A percentile compares a stretch with the other conserved stretches of the same genome.
Conservation (phyloP, 2,329 filamentous ascomycete genomes). For the Laburnicola sp. region DNA sequence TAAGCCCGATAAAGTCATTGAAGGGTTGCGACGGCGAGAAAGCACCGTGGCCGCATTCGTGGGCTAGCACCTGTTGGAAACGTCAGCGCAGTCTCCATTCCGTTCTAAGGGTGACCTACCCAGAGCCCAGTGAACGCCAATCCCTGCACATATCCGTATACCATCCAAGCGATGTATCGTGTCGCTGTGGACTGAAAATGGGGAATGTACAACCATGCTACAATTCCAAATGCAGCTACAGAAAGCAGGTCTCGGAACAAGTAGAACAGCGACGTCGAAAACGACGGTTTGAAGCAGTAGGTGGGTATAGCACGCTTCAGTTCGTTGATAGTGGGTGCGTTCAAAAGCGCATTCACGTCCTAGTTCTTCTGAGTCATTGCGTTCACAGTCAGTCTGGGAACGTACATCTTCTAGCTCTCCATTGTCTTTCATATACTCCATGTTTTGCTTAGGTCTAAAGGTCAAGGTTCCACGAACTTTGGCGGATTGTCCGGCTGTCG, state of each 20-base stretch:
- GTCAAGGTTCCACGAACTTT: no score
- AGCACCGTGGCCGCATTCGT: conserved; percentile 71
- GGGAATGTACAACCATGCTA: conserved; percentile 53
- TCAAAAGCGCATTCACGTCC: no score
- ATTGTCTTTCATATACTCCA: no score
- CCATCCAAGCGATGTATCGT: conserved; percentile 51
- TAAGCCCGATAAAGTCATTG: conserved; percentile 66
- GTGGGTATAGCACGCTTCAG: conserved; percentile 1
- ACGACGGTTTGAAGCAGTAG: conserved; percentile 3
- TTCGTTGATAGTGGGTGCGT: no score
- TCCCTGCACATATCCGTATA: conserved; percentile 67
- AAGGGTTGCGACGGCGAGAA: conserved; percentile 61
- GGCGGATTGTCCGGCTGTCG: no score
- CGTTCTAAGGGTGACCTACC: conserved; percentile 29
- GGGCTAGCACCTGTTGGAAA: conserved; percentile 53
- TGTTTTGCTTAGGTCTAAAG: no score
- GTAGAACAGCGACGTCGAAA: conserved; percentile 42
- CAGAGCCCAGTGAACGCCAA: conserved; percentile 69
- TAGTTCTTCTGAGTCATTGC: no score
- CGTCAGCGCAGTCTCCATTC: neutral
- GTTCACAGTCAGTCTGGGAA: no score
- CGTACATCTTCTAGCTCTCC: no score
- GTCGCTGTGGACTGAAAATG: conserved; percentile 52
- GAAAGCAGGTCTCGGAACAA: conserved; percentile 48
- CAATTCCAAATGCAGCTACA: neutral